phyloP scores from a whole-genome alignment of 495 filamentous ascomycete species.

The Penicillium pulvis region DNA sequence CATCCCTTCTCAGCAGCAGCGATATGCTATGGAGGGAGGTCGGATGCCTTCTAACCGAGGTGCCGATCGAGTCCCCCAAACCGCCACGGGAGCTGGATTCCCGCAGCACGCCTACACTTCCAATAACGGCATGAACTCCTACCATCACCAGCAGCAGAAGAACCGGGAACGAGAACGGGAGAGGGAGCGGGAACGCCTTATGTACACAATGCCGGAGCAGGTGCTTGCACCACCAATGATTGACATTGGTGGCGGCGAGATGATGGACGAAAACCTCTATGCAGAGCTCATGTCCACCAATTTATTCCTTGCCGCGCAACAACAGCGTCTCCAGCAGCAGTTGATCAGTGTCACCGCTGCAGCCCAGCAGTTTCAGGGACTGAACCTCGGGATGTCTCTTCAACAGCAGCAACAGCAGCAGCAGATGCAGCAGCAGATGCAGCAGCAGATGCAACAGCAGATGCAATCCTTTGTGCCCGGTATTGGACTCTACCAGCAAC shows the following conservation, averaged over 20 bases:
- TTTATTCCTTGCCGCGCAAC: constrained; percentile 81
- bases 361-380: constrained; percentile 74
- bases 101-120: constrained; percentile 50
- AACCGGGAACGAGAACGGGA: not conserved
- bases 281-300: constrained; percentile 85
- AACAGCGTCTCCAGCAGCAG: constrained; percentile 77
- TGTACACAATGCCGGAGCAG: constrained; percentile 77
- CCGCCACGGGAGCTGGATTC: constrained; percentile 62
- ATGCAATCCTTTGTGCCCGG: constrained; percentile 41
- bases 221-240: constrained; percentile 82
- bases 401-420: constrained; percentile 39
- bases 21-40: constrained; percentile 48
- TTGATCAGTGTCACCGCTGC: constrained; percentile 56
- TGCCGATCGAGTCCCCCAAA: constrained; percentile 59
- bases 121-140: constrained; percentile 42
- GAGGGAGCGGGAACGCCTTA: constrained; percentile 44
- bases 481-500: constrained; percentile 64
- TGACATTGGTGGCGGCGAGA: constrained; percentile 62
- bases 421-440: constrained; percentile 9
- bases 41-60: constrained; percentile 45
- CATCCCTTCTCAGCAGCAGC: constrained; percentile 63
- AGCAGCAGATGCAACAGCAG: constrained; percentile 21
- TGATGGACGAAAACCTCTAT: constrained; percentile 79
- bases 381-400: constrained; percentile 55
- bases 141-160: constrained; percentile 10